Evolutionary conservation across 2,329 filamentous ascomycete genomes (phyloP), one percentile per base, ranked within the genome.

Genomic region (Sporothrix brunneoviolacea): DNA sequence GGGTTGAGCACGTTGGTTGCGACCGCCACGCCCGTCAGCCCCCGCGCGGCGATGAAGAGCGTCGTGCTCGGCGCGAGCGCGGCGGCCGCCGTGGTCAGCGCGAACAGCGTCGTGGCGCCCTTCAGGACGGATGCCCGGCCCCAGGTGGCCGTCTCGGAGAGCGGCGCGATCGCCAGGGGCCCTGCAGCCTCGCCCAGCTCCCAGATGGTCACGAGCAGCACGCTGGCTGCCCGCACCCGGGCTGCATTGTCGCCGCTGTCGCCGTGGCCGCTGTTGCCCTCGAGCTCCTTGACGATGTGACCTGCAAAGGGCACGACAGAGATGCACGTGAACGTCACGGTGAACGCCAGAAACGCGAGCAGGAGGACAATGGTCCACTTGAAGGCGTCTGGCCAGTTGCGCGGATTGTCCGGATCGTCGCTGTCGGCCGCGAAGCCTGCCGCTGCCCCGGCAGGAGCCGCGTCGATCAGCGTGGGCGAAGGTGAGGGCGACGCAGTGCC

Each of bases 161-260:
- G 62, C 0, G 83, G 82, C 9, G 80, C 82, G 58, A 82, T 82
- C 3, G 80, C 43, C 3, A 83, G 64, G 0, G 80, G 80, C 0
- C 80, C 80, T 2, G 79, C 74, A 2, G 77, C 77, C 57, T 83
- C 80, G 54, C 84, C 83, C 0, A 87, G 73, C 53, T 89, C 77
- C 54, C 54, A 56, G 22, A 56, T 56, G 22, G 54, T 86, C 8
- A 88, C 80, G 48, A 88, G 79, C 39, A 90, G 68, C 35, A 78
- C 74, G 57, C 68, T 72, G 15, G 75, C 68, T 0, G 73, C 71
- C 3, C 44, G 27, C 9, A 51, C 48, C 21, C 68, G 33, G 39
- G 33, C 55, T n/a, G n/a, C n/a, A n/a, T 66, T 63, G 16, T 58
- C 47, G 51, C 69, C 62, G 42, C 73, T n/a, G 21, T 3, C 13